These are phyloP conservation scores for Starmerella vitae DNA, from an alignment of 805 yeast genomes.

Conservation along the genomic window DNA sequence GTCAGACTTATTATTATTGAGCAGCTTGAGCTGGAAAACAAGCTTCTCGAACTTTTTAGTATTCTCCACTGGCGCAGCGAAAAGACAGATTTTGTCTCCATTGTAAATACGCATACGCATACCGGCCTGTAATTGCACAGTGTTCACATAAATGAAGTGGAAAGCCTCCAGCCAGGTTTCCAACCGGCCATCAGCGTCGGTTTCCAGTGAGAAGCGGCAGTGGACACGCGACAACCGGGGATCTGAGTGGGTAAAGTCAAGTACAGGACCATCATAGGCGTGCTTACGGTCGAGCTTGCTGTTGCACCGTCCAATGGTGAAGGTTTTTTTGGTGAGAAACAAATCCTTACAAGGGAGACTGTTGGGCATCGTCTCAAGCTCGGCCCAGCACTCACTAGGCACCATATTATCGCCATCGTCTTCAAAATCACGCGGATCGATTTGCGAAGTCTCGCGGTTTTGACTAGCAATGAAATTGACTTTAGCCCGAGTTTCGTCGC, in stretches of 20 bases:
- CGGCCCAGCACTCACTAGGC: constrained; percentile 51
- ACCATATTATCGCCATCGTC: constrained; percentile 12
- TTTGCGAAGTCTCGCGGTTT: constrained; percentile 10
- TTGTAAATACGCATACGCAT: constrained; percentile 44
- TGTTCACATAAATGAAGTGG: constrained; percentile 57
- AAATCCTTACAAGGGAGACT: constrained; percentile 39
- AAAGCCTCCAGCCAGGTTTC: constrained; percentile 74
- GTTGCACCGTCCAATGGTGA: constrained; percentile 52
- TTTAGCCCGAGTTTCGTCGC: constrained; percentile 13
- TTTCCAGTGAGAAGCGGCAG: constrained; percentile 42
- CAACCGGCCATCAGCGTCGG: constrained; percentile 26
- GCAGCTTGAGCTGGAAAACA: constrained; percentile 8
- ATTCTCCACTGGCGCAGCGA: constrained; percentile 53
- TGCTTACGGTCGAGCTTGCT: constrained; percentile 2
- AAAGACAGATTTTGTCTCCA: constrained; percentile 53
- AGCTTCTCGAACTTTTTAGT: constrained; percentile 27
- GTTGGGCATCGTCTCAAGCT: constrained; percentile 39
- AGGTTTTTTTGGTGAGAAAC: constrained; percentile 51
- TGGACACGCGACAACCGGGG: constrained; percentile 74
- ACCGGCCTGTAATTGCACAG: constrained; percentile 44
- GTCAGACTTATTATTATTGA: not conserved
- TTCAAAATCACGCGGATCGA: constrained; percentile 21
- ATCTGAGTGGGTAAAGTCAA: constrained; percentile 48
- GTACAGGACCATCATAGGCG: constrained; percentile 23
- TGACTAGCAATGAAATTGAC: constrained; percentile 10